Evolutionary conservation across 495 filamentous ascomycete species (phyloP).

Genomic region (Aspergillus incahuasiensis): DNA sequence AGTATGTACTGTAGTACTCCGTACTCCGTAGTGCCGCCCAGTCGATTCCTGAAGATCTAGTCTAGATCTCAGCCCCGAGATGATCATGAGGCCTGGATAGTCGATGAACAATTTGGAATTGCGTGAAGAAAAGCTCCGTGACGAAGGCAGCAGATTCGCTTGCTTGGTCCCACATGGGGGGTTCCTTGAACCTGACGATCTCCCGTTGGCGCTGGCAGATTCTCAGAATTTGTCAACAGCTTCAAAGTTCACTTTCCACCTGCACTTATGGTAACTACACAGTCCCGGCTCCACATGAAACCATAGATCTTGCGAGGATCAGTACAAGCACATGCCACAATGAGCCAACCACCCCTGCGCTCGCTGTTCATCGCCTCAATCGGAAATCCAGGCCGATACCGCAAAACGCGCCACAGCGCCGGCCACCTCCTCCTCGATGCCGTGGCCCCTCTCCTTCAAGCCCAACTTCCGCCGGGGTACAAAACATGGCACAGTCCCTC

Average conservation of each 20-base stretch:
- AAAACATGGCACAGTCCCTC: slow-evolving; percentile 64
- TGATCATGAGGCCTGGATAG: no score
- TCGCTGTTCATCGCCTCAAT: slow-evolving; percentile 66
- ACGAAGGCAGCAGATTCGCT: background rate
- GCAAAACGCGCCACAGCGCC: slow-evolving; percentile 71
- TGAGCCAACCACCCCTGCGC: slow-evolving; percentile 15
- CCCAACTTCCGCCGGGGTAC: slow-evolving; percentile 48
- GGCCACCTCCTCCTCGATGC: slow-evolving; percentile 66
- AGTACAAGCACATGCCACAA: background rate
- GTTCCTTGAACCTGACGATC: slow-evolving; percentile 6
- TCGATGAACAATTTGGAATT: background rate
- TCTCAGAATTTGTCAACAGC: slow-evolving; percentile 1
- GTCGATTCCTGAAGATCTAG: background rate
- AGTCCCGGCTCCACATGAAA: background rate
- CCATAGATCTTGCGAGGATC: no score
- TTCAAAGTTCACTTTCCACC: no score
- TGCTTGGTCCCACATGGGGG: no score
- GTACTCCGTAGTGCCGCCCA: background rate
- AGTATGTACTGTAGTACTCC: no score
- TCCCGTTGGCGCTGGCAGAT: background rate
- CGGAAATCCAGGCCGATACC: slow-evolving; percentile 62
- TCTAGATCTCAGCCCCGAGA: background rate
- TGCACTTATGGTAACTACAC: no score
- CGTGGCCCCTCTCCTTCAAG: slow-evolving; percentile 42
- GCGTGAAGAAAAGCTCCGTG: background rate